Evolutionary conservation across 2,329 filamentous ascomycete genomes (phyloP).

Genomic region (Chlorencoelia australis): DNA sequence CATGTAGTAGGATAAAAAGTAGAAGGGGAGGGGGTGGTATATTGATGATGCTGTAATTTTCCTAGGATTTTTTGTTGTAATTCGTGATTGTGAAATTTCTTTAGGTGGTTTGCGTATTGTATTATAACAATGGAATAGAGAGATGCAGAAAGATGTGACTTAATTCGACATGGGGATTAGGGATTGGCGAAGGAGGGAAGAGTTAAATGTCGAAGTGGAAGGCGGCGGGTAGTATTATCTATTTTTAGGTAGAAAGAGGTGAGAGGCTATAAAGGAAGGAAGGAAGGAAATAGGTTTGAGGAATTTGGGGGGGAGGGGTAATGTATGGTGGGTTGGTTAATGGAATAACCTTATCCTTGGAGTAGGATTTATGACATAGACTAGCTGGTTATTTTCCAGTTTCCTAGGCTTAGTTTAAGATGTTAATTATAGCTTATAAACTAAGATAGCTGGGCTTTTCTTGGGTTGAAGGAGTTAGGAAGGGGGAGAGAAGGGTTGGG

Average conservation of each 20-base stretch:
- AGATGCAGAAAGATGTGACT: neutral
- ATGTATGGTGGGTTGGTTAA: neutral
- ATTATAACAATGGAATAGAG: slow-evolving; percentile 8
- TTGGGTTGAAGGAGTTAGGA: too few species aligned
- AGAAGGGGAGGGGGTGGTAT: neutral
- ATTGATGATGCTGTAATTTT: neutral
- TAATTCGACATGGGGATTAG: neutral
- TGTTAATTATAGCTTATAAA: neutral
- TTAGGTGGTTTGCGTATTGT: slow-evolving; percentile 8
- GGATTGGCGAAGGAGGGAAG: too few species aligned
- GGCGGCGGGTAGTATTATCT: too few species aligned
- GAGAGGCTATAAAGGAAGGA: neutral
- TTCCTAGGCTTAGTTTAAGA: too few species aligned
- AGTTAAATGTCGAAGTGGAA: too few species aligned
- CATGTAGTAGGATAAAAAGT: too few species aligned
- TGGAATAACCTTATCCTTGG: neutral
- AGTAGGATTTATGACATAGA: neutral
- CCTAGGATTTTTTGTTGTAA: neutral
- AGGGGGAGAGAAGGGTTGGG: too few species aligned
- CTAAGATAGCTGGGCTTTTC: neutral
- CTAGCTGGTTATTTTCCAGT: too few species aligned
- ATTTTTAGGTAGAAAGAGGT: neutral
- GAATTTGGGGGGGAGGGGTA: neutral
- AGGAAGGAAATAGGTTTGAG: neutral
- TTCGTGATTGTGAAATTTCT: neutral